A percentile compares a stretch with the other conserved stretches of the same genome.
Evolutionary conservation across 2,329 filamentous ascomycete species (phyloP).

Genomic region (Cryphonectria japonica): DNA sequence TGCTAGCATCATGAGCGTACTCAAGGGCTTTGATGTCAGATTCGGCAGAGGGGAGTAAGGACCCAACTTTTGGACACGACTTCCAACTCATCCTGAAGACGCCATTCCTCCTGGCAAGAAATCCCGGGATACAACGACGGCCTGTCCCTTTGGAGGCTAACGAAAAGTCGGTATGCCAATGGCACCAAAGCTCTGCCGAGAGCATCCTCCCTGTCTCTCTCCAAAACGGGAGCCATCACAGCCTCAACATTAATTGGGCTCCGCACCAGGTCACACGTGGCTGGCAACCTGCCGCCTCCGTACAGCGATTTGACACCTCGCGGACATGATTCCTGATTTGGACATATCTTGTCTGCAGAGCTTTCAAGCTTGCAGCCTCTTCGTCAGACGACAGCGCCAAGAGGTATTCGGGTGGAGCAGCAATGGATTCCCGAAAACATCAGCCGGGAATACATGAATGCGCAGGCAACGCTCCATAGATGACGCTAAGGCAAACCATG

Average conservation of each 20-base stretch:
- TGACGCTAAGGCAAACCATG: background rate
- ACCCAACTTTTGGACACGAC: background rate
- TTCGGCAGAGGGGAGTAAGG: conserved; percentile 56
- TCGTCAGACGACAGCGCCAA: background rate
- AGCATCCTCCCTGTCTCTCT: background rate
- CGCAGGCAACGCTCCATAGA: background rate
- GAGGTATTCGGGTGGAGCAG: background rate
- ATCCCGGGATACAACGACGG: background rate
- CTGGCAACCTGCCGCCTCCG: background rate
- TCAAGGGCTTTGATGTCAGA: conserved; percentile 78
- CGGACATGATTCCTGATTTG: background rate
- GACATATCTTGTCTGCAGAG: background rate
- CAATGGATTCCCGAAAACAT: background rate
- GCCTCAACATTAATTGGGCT: background rate
- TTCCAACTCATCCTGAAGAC: background rate
- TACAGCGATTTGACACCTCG: background rate
- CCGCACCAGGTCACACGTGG: background rate
- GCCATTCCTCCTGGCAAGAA: background rate
- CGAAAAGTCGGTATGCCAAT: background rate
- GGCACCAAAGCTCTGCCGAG: background rate
- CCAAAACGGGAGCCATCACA: background rate
- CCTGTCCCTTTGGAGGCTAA: background rate
- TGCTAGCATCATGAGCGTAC: conserved; percentile 82
- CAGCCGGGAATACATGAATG: background rate
- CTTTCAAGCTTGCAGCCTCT: background rate